phyloP scores from a whole-genome alignment of 345 rosid species.

The Cochlearia excelsa region DNA sequence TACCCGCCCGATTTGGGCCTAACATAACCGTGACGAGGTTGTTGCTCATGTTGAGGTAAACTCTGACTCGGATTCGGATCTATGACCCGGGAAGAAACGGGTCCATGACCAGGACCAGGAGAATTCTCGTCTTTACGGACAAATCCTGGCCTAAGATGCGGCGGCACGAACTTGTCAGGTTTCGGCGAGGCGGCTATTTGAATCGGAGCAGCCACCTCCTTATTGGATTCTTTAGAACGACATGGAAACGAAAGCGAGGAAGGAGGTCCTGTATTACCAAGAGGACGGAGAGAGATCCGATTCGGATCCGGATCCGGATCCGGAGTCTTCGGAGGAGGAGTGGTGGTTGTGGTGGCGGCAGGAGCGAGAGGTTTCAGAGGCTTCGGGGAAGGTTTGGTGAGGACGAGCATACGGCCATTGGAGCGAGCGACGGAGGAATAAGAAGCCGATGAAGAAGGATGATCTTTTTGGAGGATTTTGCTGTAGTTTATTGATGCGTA shows the following conservation, averaged over 20 bases:
- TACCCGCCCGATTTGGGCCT: conserved; percentile 68
- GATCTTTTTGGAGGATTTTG: conserved; percentile 58
- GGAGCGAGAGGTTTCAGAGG: conserved; percentile 32
- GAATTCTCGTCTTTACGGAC: conserved; percentile 54
- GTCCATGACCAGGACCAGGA: not conserved
- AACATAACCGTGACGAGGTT: conserved; percentile 35
- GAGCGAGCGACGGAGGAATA: conserved; percentile 48
- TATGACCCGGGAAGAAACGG: too few species aligned
- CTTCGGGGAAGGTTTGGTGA: conserved; percentile 64
- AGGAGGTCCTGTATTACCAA: conserved; percentile 49
- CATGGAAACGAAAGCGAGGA: conserved; percentile 35
- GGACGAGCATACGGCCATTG: conserved; percentile 88
- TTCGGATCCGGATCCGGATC: conserved; percentile 40
- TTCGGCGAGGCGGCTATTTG: conserved; percentile 39
- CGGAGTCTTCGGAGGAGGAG: conserved; percentile 33
- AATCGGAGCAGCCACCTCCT: conserved; percentile 23
- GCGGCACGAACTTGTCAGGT: conserved; percentile 67
- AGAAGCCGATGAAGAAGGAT: conserved; percentile 37
- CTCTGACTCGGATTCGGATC: too few species aligned
- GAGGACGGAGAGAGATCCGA: conserved; percentile 64
- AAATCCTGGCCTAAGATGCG: conserved; percentile 93
- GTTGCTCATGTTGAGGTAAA: conserved; percentile 23
- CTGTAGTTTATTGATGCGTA: conserved; percentile 71
- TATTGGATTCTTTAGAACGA: conserved; percentile 31
- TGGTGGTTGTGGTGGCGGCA: conserved; percentile 11